Percentiles rank a stretch among this genome's conserved stretches.
Conservation (phyloP, 257 asterid genomes). For the Fraxinus americana region DNA sequence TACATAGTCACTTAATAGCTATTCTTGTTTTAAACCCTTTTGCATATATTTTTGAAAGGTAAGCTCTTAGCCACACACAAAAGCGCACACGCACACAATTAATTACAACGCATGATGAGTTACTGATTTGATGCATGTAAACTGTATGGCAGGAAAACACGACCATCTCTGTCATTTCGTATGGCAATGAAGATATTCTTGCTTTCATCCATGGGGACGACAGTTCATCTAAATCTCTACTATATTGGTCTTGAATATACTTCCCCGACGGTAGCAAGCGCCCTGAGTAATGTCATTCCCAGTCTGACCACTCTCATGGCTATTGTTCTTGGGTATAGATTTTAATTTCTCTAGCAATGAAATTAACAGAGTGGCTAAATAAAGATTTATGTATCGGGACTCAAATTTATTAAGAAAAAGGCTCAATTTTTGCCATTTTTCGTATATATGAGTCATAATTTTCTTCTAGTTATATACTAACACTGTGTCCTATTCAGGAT, state of each 20-base stretch:
- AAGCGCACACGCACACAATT: not conserved
- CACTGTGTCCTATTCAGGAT: conserved; percentile 4
- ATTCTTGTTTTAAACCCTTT: conserved; percentile 26
- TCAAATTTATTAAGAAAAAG: not conserved
- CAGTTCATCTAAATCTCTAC: conserved; percentile 26
- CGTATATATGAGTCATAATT: not conserved
- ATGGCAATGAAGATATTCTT: conserved; percentile 21
- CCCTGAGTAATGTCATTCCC: conserved; percentile 29
- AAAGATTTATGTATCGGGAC: not conserved
- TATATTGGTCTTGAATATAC: conserved; percentile 25
- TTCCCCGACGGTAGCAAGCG: conserved; percentile 29
- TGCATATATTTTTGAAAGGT: conserved; percentile 28
- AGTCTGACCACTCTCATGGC: conserved; percentile 12
- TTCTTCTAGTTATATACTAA: not conserved
- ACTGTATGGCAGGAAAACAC: not conserved
- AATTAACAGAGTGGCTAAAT: not conserved
- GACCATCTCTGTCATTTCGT: conserved; percentile 11
- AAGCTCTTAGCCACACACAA: not conserved
- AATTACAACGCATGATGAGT: not conserved
- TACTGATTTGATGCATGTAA: not conserved
- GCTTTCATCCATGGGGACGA: conserved; percentile 21
- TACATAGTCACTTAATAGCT: not conserved
- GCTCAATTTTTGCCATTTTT: not conserved
- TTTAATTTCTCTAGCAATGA: not conserved
- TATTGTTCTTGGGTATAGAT: not conserved